phyloP scores from a whole-genome alignment of 2,329 filamentous ascomycete genomes.

The Fusarium nanum region DNA sequence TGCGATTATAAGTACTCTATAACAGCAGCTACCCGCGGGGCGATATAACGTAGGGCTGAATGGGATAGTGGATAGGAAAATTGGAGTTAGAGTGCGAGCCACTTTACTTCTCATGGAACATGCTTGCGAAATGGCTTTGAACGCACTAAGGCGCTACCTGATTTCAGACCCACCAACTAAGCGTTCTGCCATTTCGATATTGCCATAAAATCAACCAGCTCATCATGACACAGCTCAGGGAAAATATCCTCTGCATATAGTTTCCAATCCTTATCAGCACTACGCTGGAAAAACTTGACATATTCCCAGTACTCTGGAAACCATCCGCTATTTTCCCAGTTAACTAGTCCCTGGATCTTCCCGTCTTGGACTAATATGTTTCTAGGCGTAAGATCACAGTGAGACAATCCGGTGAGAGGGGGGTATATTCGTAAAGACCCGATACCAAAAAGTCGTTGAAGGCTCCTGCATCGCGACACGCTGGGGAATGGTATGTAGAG shows the following conservation, averaged over 20 bases:
- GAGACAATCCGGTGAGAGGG: neutral
- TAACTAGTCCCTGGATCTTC: neutral
- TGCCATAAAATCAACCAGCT: neutral
- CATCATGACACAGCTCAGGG: neutral
- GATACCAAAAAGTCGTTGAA: neutral
- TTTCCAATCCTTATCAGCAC: neutral
- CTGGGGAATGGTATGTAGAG: neutral
- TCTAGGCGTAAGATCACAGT: neutral
- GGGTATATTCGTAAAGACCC: neutral
- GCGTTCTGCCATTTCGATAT: neutral
- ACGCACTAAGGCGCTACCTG: neutral
- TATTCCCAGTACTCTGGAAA: neutral
- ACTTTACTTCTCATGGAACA: neutral
- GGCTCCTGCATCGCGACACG: neutral
- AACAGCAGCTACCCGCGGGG: neutral
- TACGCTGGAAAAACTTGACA: neutral
- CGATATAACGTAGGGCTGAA: neutral
- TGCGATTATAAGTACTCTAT: neutral
- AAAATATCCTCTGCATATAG: neutral
- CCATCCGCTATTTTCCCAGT: neutral
- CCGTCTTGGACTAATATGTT: neutral
- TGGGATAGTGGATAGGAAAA: fast-evolving
- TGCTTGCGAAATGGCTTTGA: neutral
- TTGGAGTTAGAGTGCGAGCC: neutral
- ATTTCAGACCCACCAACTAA: neutral